These are phyloP conservation scores for Lepidium africanum DNA, from an alignment of 345 rosid species.

Conservation along the genomic window DNA sequence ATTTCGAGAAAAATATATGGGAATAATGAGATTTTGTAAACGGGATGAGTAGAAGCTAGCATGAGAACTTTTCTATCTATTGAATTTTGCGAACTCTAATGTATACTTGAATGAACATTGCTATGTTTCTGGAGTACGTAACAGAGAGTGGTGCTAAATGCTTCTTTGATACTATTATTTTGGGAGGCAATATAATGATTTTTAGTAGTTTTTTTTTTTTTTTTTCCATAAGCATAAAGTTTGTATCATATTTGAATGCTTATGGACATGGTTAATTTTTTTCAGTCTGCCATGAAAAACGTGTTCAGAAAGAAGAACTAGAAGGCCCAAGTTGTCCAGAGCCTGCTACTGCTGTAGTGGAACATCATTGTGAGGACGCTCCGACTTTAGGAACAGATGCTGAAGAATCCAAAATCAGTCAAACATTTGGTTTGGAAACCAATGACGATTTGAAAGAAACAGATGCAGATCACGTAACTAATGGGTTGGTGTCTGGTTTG, in stretches of 20 bases:
- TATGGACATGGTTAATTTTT: constrained; percentile 7
- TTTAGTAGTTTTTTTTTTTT: neutral
- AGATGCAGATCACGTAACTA: constrained; percentile 14
- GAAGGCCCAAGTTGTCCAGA: constrained; percentile 32
- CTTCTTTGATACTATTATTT: neutral
- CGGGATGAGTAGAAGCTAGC: neutral
- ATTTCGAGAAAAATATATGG: neutral
- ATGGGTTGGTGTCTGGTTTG: constrained; percentile 20
- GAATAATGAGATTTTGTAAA: neutral
- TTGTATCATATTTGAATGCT: constrained; percentile 3
- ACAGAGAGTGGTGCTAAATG: neutral
- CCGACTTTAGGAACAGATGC: constrained; percentile 17
- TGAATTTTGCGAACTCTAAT: neutral
- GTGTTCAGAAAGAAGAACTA: constrained; percentile 21
- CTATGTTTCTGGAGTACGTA: neutral
- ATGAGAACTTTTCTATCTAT: neutral
- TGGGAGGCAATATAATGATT: neutral
- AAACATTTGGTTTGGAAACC: constrained; percentile 23
- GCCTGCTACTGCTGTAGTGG: constrained; percentile 31
- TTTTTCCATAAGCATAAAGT: neutral
- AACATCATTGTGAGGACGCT: constrained; percentile 29
- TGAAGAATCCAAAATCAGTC: constrained; percentile 19
- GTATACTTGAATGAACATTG: neutral
- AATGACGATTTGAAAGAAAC: constrained; percentile 20
- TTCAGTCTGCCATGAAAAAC: constrained; percentile 38